Evolutionary conservation across 1,139 yeast genomes (phyloP), one percentile per base, ranked within the genome.

Genomic region (Lodderomyces parapsilosis): DNA sequence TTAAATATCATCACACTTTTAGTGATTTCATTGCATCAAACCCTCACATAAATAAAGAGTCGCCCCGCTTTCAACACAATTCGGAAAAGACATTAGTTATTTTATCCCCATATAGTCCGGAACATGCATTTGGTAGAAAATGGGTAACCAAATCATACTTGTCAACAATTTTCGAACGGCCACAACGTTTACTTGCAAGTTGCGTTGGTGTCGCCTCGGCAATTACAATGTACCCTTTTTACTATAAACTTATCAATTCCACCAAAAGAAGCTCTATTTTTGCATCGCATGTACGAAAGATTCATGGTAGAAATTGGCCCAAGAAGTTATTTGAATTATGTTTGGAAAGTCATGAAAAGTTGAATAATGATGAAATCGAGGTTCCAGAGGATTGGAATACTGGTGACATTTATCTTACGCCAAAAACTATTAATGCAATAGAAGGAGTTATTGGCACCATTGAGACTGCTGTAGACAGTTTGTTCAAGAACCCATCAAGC

Each of bases 361-460:
- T 86, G 41, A 63, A 63, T n/a, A 62, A 68, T 2, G 77, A 80
- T 23, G 67, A 80, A 52, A 53, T 86, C 10, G 96, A 88, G 59
- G 91, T 88, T 1, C 95, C 96, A 0, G 81, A 76, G 15, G 81
- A 77, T 44, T 88, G 96, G 95, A 86, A 87, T 49, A 76, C 86
- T 3, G 95, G 95, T 7, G 96, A 88, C 57, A 86, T 88, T 34
- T 88, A 88, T 57, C 62, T 88, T 46, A 78, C 83, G 5, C 81
- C 84, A 7, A 78, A 74, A 37, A 84, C 96, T 0, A 63, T 85
- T 9, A 77, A 76, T 38, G 96, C 96, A 0, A 64, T 88, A 11
- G 86, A 84, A 52, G 96, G 95, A 3, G 89, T 84, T 1, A 68
- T 88, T 33, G 95, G 94, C 0, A 84, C 95, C 0, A 69, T 87